phyloP scores from a whole-genome alignment of 2,329 filamentous ascomycete species.

The Penicillium hesseltinei region DNA sequence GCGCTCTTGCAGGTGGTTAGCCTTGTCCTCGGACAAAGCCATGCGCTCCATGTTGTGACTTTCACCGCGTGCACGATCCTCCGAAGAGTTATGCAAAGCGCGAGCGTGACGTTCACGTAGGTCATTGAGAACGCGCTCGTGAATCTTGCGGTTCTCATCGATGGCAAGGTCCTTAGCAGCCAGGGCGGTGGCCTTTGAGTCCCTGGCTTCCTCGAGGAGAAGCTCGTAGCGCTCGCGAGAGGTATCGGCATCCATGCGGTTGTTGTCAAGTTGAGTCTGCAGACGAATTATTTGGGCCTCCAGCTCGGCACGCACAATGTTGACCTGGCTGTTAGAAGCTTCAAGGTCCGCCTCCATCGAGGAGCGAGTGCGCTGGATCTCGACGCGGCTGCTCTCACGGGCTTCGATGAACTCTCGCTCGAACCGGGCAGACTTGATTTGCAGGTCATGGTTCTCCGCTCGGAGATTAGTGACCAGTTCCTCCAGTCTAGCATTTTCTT shows the following conservation, averaged over 20 bases:
- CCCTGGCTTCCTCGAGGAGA: conserved; percentile 76
- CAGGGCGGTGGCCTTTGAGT: conserved; percentile 62
- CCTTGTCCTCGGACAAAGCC: conserved; percentile 77
- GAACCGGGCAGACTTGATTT: conserved; percentile 65
- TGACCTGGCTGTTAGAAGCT: conserved; percentile 78
- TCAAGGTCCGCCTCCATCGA: conserved; percentile 81
- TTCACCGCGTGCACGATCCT: conserved; percentile 80
- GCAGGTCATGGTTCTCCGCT: conserved; percentile 64
- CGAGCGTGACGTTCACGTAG: conserved; percentile 72
- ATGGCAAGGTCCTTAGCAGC: conserved; percentile 56
- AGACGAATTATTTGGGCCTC: conserved; percentile 74
- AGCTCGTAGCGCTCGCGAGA: conserved; percentile 78
- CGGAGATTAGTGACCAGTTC: conserved; percentile 51
- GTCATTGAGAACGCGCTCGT: conserved; percentile 73
- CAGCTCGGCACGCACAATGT: conserved; percentile 75
- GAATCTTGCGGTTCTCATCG: conserved; percentile 60
- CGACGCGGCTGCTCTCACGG: conserved; percentile 71
- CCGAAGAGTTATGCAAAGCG: conserved; percentile 68
- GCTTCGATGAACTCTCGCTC: conserved; percentile 84
- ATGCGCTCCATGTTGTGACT: conserved; percentile 77
- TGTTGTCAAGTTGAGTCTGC: conserved; percentile 72
- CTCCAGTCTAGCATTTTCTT: conserved; percentile 63
- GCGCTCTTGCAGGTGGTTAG: conserved; percentile 81
- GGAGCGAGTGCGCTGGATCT: conserved; percentile 76
- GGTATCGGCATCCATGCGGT: conserved; percentile 76